Percentiles rank a stretch among this genome's conserved stretches.
Evolutionary conservation across 768 basidiomycete genomes (phyloP).

Genomic region (Pisolithus orientalis): DNA sequence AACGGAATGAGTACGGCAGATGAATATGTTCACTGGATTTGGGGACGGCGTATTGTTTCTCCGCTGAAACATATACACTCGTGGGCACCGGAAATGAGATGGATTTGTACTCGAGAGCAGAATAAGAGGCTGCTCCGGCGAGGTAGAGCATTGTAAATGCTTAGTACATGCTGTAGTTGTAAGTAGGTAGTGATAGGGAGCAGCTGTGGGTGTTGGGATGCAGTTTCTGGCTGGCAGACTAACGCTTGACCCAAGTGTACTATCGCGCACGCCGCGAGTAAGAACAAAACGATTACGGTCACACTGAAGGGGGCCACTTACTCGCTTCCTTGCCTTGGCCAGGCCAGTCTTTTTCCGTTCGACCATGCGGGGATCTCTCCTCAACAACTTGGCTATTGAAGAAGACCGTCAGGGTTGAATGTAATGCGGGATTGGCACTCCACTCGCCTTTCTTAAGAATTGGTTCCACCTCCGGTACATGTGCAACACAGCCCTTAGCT

Average conservation of each 20-base stretch:
- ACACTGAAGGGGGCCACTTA: conserved; percentile 36
- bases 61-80: too few species aligned
- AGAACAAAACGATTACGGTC: background rate
- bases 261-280: conserved; percentile 24
- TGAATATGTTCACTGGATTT: too few species aligned
- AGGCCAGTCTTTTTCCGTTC: conserved; percentile 96
- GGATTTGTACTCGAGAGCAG: too few species aligned
- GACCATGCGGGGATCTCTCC: conserved; percentile 95
- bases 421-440: background rate
- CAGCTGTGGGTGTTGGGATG: background rate
- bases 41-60: too few species aligned
- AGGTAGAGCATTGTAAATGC: background rate
- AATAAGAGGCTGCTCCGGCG: background rate
- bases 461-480: conserved; percentile 57
- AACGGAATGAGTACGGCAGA: too few species aligned
- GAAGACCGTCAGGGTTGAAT: background rate
- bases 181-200: background rate
- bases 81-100: too few species aligned
- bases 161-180: background rate
- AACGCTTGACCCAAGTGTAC: conserved; percentile 98
- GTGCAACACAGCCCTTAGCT: conserved; percentile 66
- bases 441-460: conserved; percentile 69
- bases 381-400: conserved; percentile 67
- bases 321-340: conserved; percentile 88
- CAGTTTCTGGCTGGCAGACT: conserved; percentile 13